Evolutionary conservation across 2,329 filamentous ascomycete genomes (phyloP).

Genomic region (Hypoxylon sp.): DNA sequence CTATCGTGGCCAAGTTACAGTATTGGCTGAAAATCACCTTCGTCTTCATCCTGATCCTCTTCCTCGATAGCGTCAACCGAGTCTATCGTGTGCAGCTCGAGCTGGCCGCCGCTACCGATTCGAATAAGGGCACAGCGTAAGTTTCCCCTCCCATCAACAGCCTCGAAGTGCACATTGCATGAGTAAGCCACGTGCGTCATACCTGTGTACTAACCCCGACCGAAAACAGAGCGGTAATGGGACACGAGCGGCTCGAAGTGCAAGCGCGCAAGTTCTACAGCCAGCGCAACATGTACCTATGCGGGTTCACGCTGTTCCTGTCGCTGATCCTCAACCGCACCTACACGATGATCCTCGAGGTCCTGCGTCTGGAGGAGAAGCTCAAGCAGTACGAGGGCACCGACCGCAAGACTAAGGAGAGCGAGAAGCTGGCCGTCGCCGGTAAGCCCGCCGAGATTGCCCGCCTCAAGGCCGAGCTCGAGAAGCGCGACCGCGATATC

Average conservation of each 20-base stretch:
- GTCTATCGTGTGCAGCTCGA: slow-evolving; percentile 98
- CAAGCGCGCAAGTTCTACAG: slow-evolving; percentile 99
- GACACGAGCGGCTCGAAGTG: slow-evolving; percentile 96
- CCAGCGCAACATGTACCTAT: slow-evolving; percentile 99
- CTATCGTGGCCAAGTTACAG: slow-evolving; percentile 88
- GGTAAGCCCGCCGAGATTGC: slow-evolving; percentile 84
- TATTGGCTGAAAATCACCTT: slow-evolving; percentile 99
- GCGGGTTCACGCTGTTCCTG: slow-evolving; percentile 98
- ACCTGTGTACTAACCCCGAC: slow-evolving; percentile 18
- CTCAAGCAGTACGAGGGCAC: slow-evolving; percentile 84
- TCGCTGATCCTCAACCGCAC: slow-evolving; percentile 99
- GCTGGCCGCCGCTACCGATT: slow-evolving; percentile 79
- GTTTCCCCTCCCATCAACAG: slow-evolving; percentile 49
- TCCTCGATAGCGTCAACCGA: slow-evolving; percentile 94
- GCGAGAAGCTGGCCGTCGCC: slow-evolving; percentile 78
- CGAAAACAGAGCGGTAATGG: slow-evolving; percentile 74
- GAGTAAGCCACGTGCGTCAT: slow-evolving; percentile 4
- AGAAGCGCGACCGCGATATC: slow-evolving; percentile 85
- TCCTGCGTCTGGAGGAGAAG: slow-evolving; percentile 91
- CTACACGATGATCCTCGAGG: slow-evolving; percentile 96
- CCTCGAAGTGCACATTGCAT: neutral
- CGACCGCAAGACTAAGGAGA: slow-evolving; percentile 73
- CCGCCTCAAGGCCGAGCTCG: slow-evolving; percentile 78
- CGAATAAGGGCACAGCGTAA: slow-evolving; percentile 63
- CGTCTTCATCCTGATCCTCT: slow-evolving; percentile 98